phyloP scores from a whole-genome alignment of 768 basidiomycete genomes.

The Tylopilus sp. region DNA sequence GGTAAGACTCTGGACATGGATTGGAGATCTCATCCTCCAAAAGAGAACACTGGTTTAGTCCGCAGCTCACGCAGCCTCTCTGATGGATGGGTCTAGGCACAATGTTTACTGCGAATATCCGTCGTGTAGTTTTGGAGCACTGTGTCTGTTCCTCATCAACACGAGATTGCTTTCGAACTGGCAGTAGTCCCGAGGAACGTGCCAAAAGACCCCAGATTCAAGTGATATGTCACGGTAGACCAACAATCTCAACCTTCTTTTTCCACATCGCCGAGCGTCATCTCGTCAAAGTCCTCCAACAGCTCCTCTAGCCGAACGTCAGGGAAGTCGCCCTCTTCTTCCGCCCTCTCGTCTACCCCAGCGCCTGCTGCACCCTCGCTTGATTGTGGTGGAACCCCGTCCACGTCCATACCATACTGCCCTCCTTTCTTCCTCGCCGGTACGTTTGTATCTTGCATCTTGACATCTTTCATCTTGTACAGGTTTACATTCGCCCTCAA shows the following conservation, averaged over 20 bases:
- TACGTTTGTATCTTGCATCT: slow-evolving; percentile 44
- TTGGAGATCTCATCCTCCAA: too few species aligned
- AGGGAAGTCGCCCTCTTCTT: slow-evolving; percentile 86
- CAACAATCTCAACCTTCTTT: slow-evolving; percentile 7
- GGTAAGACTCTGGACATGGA: not conserved
- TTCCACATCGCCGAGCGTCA: slow-evolving; percentile 61
- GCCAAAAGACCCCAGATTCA: too few species aligned
- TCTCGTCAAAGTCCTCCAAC: slow-evolving; percentile 87
- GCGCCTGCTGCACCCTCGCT: slow-evolving; percentile 14
- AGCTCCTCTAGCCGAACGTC: slow-evolving; percentile 82
- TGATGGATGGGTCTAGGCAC: too few species aligned
- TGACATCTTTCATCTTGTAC: slow-evolving; percentile 66
- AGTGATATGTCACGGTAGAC: too few species aligned
- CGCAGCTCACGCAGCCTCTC: too few species aligned
- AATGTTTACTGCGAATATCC: too few species aligned
- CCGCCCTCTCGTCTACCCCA: slow-evolving; percentile 37
- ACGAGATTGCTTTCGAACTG: too few species aligned
- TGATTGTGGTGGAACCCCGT: slow-evolving; percentile 38
- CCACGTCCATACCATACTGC: slow-evolving; percentile 61
- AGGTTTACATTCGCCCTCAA: slow-evolving; percentile 83
- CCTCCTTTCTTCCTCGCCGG: slow-evolving; percentile 22
- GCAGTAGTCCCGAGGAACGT: too few species aligned
- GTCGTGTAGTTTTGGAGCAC: too few species aligned
- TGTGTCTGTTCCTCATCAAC: too few species aligned
- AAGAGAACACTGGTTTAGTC: too few species aligned